Evolutionary conservation across 352 stramenopile genomes (phyloP).

Genomic region (Phytophthora citrophthora): DNA sequence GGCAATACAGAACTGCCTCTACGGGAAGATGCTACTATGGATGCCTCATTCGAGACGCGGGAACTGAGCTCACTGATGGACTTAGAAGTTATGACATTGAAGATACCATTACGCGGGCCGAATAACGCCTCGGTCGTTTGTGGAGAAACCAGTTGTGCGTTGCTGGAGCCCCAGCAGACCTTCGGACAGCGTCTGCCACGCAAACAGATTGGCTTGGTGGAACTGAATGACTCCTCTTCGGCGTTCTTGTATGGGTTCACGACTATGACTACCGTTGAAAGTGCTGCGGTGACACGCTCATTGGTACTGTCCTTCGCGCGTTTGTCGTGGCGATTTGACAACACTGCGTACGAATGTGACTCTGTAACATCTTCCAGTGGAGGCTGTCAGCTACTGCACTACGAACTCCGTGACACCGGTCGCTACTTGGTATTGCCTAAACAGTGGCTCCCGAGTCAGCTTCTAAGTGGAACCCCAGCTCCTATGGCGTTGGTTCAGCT

Average conservation of each 20-base stretch:
- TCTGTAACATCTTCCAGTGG: slow-evolving; percentile 4
- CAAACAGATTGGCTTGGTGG: slow-evolving; percentile 41
- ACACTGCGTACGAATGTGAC: slow-evolving; percentile 30
- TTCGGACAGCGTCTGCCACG: slow-evolving; percentile 15
- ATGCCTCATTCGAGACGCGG: slow-evolving; percentile 35
- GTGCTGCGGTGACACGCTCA: slow-evolving; percentile 4
- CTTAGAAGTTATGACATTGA: slow-evolving; percentile 35
- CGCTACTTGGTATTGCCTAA: slow-evolving; percentile 41
- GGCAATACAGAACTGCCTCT: slow-evolving; percentile 18
- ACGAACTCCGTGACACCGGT: slow-evolving; percentile 32
- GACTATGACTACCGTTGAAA: slow-evolving; percentile 17
- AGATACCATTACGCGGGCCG: slow-evolving; percentile 22
- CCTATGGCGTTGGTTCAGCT: slow-evolving; percentile 46
- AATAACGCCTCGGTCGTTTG: slow-evolving; percentile 30
- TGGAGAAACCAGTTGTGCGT: slow-evolving; percentile 29
- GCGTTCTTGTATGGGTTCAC: slow-evolving; percentile 53
- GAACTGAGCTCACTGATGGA: slow-evolving; percentile 35
- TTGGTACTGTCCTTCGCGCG: slow-evolving; percentile 46
- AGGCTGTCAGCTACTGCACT: slow-evolving; percentile 38
- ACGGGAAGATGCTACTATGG: slow-evolving; percentile 7
- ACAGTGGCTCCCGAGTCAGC: slow-evolving; percentile 24
- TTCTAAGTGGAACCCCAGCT: slow-evolving; percentile 12
- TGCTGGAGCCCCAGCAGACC: slow-evolving; percentile 21
- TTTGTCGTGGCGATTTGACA: slow-evolving; percentile 47
- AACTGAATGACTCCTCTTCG: slow-evolving; percentile 12